phyloP scores from a whole-genome alignment of 257 asterid genomes.

The Osmanthus fragrans region DNA sequence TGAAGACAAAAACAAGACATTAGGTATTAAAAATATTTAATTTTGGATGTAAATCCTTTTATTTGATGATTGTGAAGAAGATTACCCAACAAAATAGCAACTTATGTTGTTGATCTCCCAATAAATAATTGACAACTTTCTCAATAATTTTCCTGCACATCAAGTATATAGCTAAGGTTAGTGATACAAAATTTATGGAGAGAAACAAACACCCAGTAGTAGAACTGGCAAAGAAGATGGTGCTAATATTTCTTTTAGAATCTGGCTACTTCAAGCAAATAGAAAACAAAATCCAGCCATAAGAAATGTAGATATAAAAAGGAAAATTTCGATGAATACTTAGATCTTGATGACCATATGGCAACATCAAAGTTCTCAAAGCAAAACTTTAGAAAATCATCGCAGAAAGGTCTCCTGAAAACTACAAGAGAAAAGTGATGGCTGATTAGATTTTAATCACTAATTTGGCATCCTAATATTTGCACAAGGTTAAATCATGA shows the following conservation, averaged over 20 bases:
- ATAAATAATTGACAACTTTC: constrained; percentile 59
- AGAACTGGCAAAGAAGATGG: not conserved
- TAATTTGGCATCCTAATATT: not conserved
- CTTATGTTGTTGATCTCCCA: constrained; percentile 57
- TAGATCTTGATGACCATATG: constrained; percentile 88
- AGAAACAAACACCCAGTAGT: constrained; percentile 24
- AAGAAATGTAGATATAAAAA: constrained; percentile 1
- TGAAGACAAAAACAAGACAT: not conserved
- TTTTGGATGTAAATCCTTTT: not conserved
- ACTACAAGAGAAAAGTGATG: constrained; percentile 46
- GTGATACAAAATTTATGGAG: constrained; percentile 18
- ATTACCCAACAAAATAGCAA: constrained; percentile 87
- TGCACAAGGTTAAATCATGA: constrained; percentile 3
- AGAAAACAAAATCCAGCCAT: constrained; percentile 6
- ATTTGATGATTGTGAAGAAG: constrained; percentile 12
- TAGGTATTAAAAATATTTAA: constrained; percentile 8
- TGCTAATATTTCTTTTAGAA: not conserved
- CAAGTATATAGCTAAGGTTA: constrained; percentile 27
- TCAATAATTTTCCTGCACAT: constrained; percentile 57
- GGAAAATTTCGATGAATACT: constrained; percentile 37
- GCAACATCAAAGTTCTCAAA: constrained; percentile 74
- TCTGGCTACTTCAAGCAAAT: not conserved
- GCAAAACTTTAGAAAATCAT: constrained; percentile 83
- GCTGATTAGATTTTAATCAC: constrained; percentile 21
- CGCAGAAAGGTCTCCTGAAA: constrained; percentile 78